Percentiles rank a stretch among this genome's conserved stretches.
Conservation (phyloP, 495 filamentous ascomycete genomes). For the Parathielavia hyrcaniae region DNA sequence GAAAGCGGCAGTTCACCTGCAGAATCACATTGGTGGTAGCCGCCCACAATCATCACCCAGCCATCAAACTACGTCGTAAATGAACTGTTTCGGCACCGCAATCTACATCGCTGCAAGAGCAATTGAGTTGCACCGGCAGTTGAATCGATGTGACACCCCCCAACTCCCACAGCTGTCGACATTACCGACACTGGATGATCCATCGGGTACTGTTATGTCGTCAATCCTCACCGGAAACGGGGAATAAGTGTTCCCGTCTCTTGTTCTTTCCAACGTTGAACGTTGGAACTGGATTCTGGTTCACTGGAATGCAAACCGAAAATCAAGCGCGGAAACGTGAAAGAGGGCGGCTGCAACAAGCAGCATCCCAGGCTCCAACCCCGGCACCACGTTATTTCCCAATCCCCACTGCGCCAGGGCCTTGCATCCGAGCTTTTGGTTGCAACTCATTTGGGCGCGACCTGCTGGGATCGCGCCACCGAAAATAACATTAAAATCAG, state of each 20-base stretch:
- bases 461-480: slow-evolving; percentile 15
- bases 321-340: background rate
- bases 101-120: slow-evolving; percentile 3
- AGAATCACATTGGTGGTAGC: slow-evolving; percentile 1
- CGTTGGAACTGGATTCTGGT: slow-evolving; percentile 13
- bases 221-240: slow-evolving; percentile 5
- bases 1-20: background rate
- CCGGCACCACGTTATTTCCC: slow-evolving; percentile 20
- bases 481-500: slow-evolving; percentile 25
- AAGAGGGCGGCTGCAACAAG: slow-evolving; percentile 2
- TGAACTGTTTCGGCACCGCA: background rate
- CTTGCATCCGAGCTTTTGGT: slow-evolving; percentile 19
- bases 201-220: background rate
- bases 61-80: slow-evolving; percentile 2
- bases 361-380: slow-evolving; percentile 22
- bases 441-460: slow-evolving; percentile 20
- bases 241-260: background rate
- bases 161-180: background rate
- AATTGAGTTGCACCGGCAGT: slow-evolving; percentile 1
- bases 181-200: background rate
- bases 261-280: background rate
- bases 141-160: background rate
- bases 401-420: slow-evolving; percentile 20
- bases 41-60: background rate
- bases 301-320: slow-evolving; percentile 7